phyloP scores from a whole-genome alignment of 306 rosid species.

The Acacia confusa region DNA sequence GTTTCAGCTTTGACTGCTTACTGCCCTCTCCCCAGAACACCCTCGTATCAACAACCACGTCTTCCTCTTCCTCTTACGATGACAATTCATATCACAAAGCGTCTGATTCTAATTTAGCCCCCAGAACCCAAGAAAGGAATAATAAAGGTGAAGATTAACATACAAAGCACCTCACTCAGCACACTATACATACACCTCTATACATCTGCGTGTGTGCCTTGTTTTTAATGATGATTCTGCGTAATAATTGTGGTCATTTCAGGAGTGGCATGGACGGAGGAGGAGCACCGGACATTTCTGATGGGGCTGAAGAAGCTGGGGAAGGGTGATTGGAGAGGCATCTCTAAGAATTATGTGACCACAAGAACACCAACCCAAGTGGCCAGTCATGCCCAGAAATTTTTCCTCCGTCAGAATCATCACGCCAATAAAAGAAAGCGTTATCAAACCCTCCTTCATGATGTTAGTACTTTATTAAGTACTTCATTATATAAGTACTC shows the following conservation, averaged over 20 bases:
- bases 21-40: constrained; percentile 21
- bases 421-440: constrained; percentile 54
- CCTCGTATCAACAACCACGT: neutral
- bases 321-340: constrained; percentile 92
- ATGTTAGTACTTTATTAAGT: constrained; percentile 37
- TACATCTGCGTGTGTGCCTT: neutral
- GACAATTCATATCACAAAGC: constrained; percentile 35
- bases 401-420: constrained; percentile 60
- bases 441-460: constrained; percentile 48
- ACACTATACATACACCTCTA: neutral
- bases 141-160: constrained; percentile 46
- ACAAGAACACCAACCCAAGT: constrained; percentile 91
- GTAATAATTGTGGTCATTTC: neutral
- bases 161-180: neutral
- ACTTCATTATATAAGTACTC: neutral
- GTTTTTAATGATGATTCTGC: neutral
- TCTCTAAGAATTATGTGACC: constrained; percentile 70
- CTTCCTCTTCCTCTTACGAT: constrained; percentile 33
- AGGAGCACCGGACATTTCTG: constrained; percentile 71
- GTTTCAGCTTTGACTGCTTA: constrained; percentile 55
- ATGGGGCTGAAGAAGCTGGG: constrained; percentile 81
- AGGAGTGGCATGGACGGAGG: constrained; percentile 91
- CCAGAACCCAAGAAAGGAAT: constrained; percentile 46
- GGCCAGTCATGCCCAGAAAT: constrained; percentile 91
- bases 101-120: constrained; percentile 40